phyloP scores from a whole-genome alignment of 305 asterid genomes.

The Solanum hybrid region DNA sequence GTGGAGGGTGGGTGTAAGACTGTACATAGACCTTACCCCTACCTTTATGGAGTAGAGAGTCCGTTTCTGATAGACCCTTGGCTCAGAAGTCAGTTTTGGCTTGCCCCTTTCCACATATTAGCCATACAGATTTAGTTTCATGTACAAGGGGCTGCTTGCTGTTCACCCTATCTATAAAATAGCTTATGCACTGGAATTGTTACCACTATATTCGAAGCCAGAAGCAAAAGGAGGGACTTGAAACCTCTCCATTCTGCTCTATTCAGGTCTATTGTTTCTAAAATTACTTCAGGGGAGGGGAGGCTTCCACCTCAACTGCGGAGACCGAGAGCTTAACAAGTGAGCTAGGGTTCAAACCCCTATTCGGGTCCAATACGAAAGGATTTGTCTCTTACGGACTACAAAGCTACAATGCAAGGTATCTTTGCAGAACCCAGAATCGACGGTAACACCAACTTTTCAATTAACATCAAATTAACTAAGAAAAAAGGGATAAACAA shows the following conservation, averaged over 20 bases:
- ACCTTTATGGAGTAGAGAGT: not conserved
- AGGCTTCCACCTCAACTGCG: not conserved
- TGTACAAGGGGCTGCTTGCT: not conserved
- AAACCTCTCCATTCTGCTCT: not conserved
- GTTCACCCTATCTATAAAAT: not conserved
- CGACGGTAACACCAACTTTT: not conserved
- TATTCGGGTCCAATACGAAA: not conserved
- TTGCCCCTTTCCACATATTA: not conserved
- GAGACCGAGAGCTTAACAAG: not conserved
- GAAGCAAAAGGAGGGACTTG: not conserved
- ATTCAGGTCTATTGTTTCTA: not conserved
- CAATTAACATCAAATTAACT: not conserved
- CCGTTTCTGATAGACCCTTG: not conserved
- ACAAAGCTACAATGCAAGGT: not conserved
- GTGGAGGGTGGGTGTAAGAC: not conserved
- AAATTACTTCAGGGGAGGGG: not conserved
- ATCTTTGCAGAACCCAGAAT: not conserved
- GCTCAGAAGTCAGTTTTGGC: not conserved
- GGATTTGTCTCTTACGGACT: not conserved
- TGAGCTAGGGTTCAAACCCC: not conserved
- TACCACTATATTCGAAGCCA: not conserved
- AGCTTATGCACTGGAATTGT: not conserved
- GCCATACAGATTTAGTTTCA: not conserved
- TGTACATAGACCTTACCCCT: not conserved
- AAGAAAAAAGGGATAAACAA: not conserved